phyloP scores from a whole-genome alignment of 352 stramenopile species.

The Thalassiosira mediterranea region DNA sequence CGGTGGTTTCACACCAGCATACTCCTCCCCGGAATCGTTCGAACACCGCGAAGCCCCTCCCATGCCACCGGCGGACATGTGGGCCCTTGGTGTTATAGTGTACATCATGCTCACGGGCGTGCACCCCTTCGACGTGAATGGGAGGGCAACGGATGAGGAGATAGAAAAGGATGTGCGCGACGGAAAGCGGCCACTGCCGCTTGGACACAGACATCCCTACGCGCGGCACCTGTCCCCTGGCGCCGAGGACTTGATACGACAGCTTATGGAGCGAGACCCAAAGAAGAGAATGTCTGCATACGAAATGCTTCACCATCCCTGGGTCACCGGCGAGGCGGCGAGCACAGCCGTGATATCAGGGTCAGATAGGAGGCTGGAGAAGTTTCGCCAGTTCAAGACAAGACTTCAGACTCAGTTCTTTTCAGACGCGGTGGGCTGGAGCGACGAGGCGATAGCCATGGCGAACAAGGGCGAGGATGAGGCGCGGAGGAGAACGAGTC shows the following conservation, averaged over 20 bases:
- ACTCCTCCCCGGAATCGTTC: slow-evolving; percentile 55
- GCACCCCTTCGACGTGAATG: slow-evolving; percentile 92
- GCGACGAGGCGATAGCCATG: slow-evolving; percentile 37
- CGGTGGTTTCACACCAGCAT: slow-evolving; percentile 46
- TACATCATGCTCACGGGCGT: slow-evolving; percentile 92
- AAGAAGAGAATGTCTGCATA: slow-evolving; percentile 87
- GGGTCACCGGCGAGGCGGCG: slow-evolving; percentile 83
- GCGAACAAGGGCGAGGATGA: slow-evolving; percentile 17
- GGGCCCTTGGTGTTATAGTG: slow-evolving; percentile 89
- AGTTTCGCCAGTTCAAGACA: slow-evolving; percentile 49
- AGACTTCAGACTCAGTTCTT: slow-evolving; percentile 51
- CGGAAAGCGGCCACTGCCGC: slow-evolving; percentile 78
- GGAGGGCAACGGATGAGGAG: slow-evolving; percentile 85
- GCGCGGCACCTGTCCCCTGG: slow-evolving; percentile 85
- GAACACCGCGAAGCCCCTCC: slow-evolving; percentile 12
- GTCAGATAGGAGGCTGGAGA: slow-evolving; percentile 44
- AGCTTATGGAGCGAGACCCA: slow-evolving; percentile 89
- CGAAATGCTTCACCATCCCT: slow-evolving; percentile 91
- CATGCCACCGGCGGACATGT: slow-evolving; percentile 76
- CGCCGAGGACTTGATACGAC: slow-evolving; percentile 89
- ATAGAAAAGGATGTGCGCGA: slow-evolving; percentile 86
- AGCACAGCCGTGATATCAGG: slow-evolving; percentile 43
- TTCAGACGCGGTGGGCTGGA: slow-evolving; percentile 48
- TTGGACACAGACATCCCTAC: slow-evolving; percentile 68
- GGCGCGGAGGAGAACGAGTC: slow-evolving; percentile 44